Evolutionary conservation across 1,284 basidiomycete genomes (phyloP), one percentile per base, ranked within the genome.

Genomic region (Paramarasmius palmivorus): DNA sequence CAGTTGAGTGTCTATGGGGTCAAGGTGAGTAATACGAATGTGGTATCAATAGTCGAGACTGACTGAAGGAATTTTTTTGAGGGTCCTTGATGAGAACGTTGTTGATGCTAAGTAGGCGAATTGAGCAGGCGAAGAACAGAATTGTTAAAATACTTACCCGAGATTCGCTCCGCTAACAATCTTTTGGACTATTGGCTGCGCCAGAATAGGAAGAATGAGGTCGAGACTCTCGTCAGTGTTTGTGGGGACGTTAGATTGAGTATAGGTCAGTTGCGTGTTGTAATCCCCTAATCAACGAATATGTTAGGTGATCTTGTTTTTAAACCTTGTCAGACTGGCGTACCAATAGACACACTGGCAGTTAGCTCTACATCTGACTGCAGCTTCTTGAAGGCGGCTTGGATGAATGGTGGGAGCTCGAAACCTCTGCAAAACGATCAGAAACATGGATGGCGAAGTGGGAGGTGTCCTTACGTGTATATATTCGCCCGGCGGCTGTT

Each of bases 151-250:
- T 10, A 60, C 72, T 15, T 61, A 84, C 83, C 79, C 77, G 49
- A 92, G 69, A 17, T 74, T 68, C 8, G 86, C 75, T 22, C 75
- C 80, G 23, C 78, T 75, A 38, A 92, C 86, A 57, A 92, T 81
- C 60, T 82, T 84, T 67, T 92, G 87, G n/a, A 92, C 90, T 55
- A 92, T 90, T 2, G 90, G 90, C 54, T 81, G 76, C 1, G 90
- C 89, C 49, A 92, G 77, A 42, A 88, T 68, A 7, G 89, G 90
- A 7, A 92, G 73, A 46, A 92, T 79, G 47, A 85, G 65, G 63
- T 88, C 74, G 52, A 90, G 71, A 50, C 75, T 83, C 12, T 77
- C 66, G 63, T 88, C 90, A 1, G 87, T 90, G 32, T 68, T 64
- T 22, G 84, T 84, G 2, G 82, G 76, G 22, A 92, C 77, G 47